Evolutionary conservation across 441 rosid genomes (phyloP).

Genomic region (Bruguiera hainesii): DNA sequence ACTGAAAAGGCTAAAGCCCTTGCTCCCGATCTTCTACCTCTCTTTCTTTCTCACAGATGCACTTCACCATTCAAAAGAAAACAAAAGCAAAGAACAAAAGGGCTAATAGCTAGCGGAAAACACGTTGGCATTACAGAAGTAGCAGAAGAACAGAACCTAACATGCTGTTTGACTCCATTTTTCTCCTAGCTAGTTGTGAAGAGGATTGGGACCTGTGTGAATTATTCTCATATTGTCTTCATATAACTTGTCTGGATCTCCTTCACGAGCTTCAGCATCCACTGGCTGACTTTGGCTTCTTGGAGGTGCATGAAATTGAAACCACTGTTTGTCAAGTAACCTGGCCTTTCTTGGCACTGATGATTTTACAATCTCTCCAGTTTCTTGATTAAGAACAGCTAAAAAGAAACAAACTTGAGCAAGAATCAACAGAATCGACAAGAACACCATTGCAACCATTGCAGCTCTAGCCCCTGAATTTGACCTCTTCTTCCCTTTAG

Average conservation of each 20-base stretch:
- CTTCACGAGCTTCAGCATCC: conserved; percentile 27
- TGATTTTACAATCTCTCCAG: conserved; percentile 7
- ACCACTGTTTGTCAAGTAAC: conserved; percentile 18
- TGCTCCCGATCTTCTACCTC: conserved; percentile 36
- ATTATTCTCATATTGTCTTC: conserved; percentile 79
- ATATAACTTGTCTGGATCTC: conserved; percentile 37
- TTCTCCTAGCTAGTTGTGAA: conserved; percentile 64
- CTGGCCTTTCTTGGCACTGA: conserved; percentile 46
- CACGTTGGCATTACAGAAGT: conserved; percentile 13
- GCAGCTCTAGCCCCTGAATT: conserved; percentile 18
- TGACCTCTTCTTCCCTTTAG: conserved; percentile 23
- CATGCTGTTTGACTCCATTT: background rate
- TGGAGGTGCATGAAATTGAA: conserved; percentile 32
- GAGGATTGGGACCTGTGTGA: conserved; percentile 96
- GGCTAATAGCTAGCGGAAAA: conserved; percentile 14
- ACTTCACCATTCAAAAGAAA: background rate
- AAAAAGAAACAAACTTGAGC: conserved; percentile 40
- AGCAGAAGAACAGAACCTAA: conserved; percentile 17
- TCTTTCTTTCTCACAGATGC: background rate
- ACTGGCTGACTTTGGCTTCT: conserved; percentile 19
- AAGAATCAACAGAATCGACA: conserved; percentile 47
- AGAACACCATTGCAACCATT: conserved; percentile 22
- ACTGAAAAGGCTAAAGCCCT: conserved; percentile 51
- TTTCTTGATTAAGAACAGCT: conserved; percentile 33
- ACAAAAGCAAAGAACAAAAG: conserved; percentile 15